A percentile compares a stretch with the other conserved stretches of the same genome.
These are phyloP conservation scores for Xylaria sp. DNA, from an alignment of 2,329 filamentous ascomycete species.

Conservation along the genomic window DNA sequence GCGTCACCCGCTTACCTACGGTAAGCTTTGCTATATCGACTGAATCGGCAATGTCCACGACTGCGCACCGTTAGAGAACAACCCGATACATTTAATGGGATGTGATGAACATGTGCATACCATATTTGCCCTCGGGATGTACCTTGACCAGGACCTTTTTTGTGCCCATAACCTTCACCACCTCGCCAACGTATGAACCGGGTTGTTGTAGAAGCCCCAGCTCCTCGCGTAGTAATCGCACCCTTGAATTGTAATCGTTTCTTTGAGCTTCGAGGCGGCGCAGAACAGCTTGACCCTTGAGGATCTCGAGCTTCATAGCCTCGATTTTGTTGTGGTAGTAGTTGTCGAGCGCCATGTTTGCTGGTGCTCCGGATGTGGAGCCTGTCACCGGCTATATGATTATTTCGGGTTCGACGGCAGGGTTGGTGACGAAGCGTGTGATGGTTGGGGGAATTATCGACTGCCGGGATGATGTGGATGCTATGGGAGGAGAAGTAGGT, in stretches of 20 bases:
- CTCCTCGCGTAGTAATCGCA: slow-evolving; percentile 93
- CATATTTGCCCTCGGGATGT: slow-evolving; percentile 99
- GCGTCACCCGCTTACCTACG: slow-evolving; percentile 94
- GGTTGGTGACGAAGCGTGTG: background rate
- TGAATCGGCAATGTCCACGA: slow-evolving; percentile 93
- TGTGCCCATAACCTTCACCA: slow-evolving; percentile 99
- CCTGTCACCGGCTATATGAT: slow-evolving; percentile 21
- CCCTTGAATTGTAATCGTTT: slow-evolving; percentile 99
- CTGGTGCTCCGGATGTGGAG: slow-evolving; percentile 43
- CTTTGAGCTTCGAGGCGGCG: slow-evolving; percentile 95
- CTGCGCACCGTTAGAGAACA: slow-evolving; percentile 59
- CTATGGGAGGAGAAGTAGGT: background rate
- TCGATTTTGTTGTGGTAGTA: slow-evolving; percentile 99
- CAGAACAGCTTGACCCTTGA: slow-evolving; percentile 95
- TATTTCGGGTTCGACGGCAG: slow-evolving; percentile 9
- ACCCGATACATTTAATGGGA: background rate
- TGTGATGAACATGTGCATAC: slow-evolving; percentile 57
- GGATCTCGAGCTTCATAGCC: slow-evolving; percentile 99
- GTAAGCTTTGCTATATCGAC: slow-evolving; percentile 97
- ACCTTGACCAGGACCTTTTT: slow-evolving; percentile 99
- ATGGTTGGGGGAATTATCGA: background rate
- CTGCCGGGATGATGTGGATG: background rate
- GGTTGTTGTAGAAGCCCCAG: slow-evolving; percentile 95
- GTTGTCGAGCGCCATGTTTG: slow-evolving; percentile 96
- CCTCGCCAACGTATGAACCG: slow-evolving; percentile 97